Percentiles rank a stretch among this genome's conserved stretches.
phyloP scores from a whole-genome alignment of 2,329 filamentous ascomycete genomes.

The Colletotrichum sp. region DNA sequence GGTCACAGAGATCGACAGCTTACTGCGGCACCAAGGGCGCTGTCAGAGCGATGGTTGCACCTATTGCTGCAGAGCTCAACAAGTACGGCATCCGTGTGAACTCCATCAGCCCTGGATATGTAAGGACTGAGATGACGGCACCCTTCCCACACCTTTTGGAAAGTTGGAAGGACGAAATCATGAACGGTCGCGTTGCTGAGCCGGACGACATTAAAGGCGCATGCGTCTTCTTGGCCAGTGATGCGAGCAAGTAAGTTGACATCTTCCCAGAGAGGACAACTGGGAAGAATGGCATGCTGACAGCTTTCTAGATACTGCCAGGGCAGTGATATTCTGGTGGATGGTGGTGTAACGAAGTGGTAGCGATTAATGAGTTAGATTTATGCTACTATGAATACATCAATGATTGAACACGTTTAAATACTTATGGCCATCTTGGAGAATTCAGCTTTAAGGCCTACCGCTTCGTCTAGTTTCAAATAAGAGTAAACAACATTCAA shows the following conservation, averaged over 20 bases:
- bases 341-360: slow-evolving; percentile 48
- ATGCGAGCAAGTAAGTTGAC: slow-evolving; percentile 47
- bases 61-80: slow-evolving; percentile 15
- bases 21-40: slow-evolving; percentile 20
- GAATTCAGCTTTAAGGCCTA: too few species aligned
- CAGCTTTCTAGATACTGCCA: slow-evolving; percentile 36
- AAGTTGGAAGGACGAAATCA: slow-evolving; percentile 53
- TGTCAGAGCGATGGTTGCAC: slow-evolving; percentile 18
- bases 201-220: slow-evolving; percentile 56
- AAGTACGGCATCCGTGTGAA: slow-evolving; percentile 11
- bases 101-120: slow-evolving; percentile 20
- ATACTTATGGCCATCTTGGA: neutral
- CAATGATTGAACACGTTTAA: neutral
- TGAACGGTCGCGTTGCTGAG: slow-evolving; percentile 50
- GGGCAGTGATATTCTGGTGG: slow-evolving; percentile 49
- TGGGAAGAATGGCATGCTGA: fast-evolving
- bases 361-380: slow-evolving; percentile 13
- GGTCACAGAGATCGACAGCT: slow-evolving; percentile 48
- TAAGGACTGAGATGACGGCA: slow-evolving; percentile 27
- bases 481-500: fast-evolving
- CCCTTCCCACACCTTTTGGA: slow-evolving; percentile 51
- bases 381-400: neutral
- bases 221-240: slow-evolving; percentile 52
- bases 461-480: too few species aligned
- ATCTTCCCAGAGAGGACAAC: too few species aligned